Percentiles rank a stretch among this genome's conserved stretches.
These are phyloP conservation scores for Helicocarpus griseus DNA, from an alignment of 2,329 filamentous ascomycete genomes.

Conservation along the genomic window DNA sequence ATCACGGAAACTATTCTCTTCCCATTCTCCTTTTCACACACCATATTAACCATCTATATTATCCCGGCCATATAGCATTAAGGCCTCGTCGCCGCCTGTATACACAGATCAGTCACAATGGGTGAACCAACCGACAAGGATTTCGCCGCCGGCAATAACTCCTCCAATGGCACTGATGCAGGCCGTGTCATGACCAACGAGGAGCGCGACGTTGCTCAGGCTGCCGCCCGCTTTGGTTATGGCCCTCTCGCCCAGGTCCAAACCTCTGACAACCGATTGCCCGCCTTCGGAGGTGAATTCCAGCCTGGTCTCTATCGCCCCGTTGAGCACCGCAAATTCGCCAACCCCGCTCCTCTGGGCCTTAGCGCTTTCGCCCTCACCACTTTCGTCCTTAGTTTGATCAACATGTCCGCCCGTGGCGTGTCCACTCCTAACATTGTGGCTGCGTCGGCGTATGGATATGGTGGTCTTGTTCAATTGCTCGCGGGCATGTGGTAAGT, in stretches of 20 bases:
- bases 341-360: conserved; percentile 69
- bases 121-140: conserved; percentile 1
- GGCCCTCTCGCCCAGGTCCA: conserved; percentile 43
- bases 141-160: not conserved
- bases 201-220: conserved; percentile 34
- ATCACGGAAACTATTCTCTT: too few species aligned
- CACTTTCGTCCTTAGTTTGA: conserved; percentile 65
- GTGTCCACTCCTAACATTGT: conserved; percentile 56
- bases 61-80: not conserved
- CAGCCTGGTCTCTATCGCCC: conserved; percentile 61
- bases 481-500: conserved; percentile 76
- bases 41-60: not conserved
- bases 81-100: not conserved
- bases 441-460: conserved; percentile 60
- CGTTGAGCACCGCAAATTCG: conserved; percentile 58
- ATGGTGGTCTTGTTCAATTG: conserved; percentile 70
- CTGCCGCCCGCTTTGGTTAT: conserved; percentile 40
- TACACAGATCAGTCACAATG: not conserved
- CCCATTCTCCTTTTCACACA: not conserved
- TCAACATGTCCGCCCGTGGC: conserved; percentile 59
- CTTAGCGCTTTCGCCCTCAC: conserved; percentile 72
- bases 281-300: conserved; percentile 62
- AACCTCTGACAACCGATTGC: conserved; percentile 38
- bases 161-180: not conserved
- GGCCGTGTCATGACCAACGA: conserved; percentile 30